phyloP scores from a whole-genome alignment of 345 rosid species.

The Triadica sebifera region DNA sequence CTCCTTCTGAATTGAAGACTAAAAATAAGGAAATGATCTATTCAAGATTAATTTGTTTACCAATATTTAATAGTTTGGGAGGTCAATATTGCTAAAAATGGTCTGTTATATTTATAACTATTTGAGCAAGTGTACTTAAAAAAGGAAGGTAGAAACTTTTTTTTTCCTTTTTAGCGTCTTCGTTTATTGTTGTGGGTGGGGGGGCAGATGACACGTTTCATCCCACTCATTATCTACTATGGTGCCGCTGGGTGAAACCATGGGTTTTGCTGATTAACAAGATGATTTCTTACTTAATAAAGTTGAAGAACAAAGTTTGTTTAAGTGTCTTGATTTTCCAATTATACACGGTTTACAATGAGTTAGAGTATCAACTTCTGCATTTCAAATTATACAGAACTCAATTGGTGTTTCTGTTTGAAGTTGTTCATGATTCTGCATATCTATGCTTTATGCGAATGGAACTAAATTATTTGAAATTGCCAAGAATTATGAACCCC shows the following conservation, averaged over 20 bases:
- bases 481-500: not conserved
- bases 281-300: too few species aligned
- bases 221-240: not conserved
- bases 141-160: not conserved
- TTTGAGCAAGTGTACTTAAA: not conserved
- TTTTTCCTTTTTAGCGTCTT: not conserved
- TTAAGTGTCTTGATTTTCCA: constrained; percentile 9
- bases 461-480: not conserved
- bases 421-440: not conserved
- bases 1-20: not conserved
- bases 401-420: too few species aligned
- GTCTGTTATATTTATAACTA: not conserved
- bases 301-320: too few species aligned
- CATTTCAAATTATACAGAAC: too few species aligned
- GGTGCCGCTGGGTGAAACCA: not conserved
- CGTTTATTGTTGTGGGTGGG: not conserved
- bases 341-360: not conserved
- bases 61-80: not conserved
- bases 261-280: not conserved
- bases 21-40: too few species aligned
- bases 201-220: not conserved
- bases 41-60: not conserved
- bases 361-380: too few species aligned
- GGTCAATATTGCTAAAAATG: not conserved
- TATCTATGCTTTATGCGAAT: not conserved